Evolutionary conservation across 768 basidiomycete genomes (phyloP), one percentile per base, ranked within the genome.

Genomic region (Porphyrellus cyaneotinctus): DNA sequence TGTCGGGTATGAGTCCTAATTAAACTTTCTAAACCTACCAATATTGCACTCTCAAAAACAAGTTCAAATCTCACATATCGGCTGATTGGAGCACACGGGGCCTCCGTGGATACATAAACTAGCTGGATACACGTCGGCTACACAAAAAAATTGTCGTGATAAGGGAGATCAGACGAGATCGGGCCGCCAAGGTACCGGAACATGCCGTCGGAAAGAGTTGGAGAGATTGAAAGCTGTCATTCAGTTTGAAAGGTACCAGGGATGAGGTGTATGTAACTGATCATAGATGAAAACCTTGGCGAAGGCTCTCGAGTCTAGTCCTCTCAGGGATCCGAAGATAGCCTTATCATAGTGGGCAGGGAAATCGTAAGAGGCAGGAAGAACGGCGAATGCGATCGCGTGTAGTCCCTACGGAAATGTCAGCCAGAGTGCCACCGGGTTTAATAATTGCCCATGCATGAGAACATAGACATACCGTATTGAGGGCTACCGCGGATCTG

Each of bases 401-500:
- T 66, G 52, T 57, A 32, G 50, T 42, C 51, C 53, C 58, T 64
- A 55, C 54, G 51, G 50, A 47, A 43, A 45, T 57, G 53, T 61
- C 49, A 63, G 41, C 33, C 33, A 51, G 37, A 43, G 43, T 38
- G 59, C 56, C 56, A 63, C 59, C 56, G 59, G 51, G 43, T 10
- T 52, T 57, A 56, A 51, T 56, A 54, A 46, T 22, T 48, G 26
- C 36, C 47, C 35, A 32, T 24, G 20, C 62, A 64, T 67, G 67
- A 59, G 65, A 64, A 67, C 47, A 45, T 20, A 50, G 51, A 49
- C 61, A 58, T 51, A 62, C 65, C 54, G 43, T 37, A 61, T 64
- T 51, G 53, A 50, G 51, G 12, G 37, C 35, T 28, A 60, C 61
- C 64, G 59, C 68, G 68, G 68, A 70, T 68, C 66, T 68, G 59